Conservation (phyloP, 1,139 yeast species). For the Yamadazyma triangularis region DNA sequence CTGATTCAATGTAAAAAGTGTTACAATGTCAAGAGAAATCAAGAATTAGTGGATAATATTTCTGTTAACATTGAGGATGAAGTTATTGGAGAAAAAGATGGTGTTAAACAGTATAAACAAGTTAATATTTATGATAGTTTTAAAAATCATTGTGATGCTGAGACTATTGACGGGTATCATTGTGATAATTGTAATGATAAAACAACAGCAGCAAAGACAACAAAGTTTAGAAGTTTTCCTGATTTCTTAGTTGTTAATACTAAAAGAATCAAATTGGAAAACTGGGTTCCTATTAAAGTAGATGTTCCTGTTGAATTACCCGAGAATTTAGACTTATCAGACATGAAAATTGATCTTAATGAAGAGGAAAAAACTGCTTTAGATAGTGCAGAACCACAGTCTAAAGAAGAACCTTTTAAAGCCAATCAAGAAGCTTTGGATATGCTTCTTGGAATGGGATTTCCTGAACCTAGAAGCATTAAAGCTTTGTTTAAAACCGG, state of each 20-base stretch:
- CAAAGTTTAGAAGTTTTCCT: conserved; percentile 63
- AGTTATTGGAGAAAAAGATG: conserved; percentile 36
- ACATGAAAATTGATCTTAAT: too few species aligned
- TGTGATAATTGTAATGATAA: conserved; percentile 57
- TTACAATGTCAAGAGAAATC: conserved; percentile 52
- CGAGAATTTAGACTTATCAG: conserved; percentile 38
- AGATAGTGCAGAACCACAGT: conserved; percentile 27
- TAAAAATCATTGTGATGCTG: conserved; percentile 41
- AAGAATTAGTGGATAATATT: conserved; percentile 63
- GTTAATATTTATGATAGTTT: conserved; percentile 54
- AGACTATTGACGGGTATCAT: conserved; percentile 57
- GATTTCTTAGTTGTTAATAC: conserved; percentile 66
- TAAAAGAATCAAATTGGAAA: conserved; percentile 74
- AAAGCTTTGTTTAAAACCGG: conserved; percentile 74
- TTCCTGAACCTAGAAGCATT: conserved; percentile 59
- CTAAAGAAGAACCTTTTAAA: conserved; percentile 28
- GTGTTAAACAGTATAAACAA: too few species aligned
- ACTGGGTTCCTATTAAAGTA: conserved; percentile 87
- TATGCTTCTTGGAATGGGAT: conserved; percentile 79
- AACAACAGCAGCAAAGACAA: conserved; percentile 41
- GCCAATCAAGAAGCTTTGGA: conserved; percentile 56
- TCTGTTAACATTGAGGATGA: conserved; percentile 55
- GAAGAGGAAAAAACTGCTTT: too few species aligned
- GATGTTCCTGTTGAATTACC: conserved; percentile 69
- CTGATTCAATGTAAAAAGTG: conserved; percentile 64